These are phyloP conservation scores for Tetrapisispora fleetii DNA, from an alignment of 805 yeast genomes.

Conservation along the genomic window DNA sequence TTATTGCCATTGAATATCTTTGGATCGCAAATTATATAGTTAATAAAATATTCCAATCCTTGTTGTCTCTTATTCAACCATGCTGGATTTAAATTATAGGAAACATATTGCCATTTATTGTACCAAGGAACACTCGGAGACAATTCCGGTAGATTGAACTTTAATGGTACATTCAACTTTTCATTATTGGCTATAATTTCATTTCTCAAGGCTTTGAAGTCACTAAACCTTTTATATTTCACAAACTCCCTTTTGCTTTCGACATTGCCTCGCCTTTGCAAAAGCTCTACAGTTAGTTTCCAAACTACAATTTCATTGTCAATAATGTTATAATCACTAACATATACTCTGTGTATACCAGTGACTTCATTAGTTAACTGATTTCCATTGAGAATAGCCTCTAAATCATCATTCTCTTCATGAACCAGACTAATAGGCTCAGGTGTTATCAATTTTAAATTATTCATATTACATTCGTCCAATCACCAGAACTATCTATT, in stretches of 20 bases:
- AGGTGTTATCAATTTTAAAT: slow-evolving; percentile 12
- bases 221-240: slow-evolving; percentile 54
- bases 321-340: slow-evolving; percentile 23
- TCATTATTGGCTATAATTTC: slow-evolving; percentile 22
- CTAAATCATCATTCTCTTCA: slow-evolving; percentile 9
- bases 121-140: slow-evolving; percentile 43
- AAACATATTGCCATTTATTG: slow-evolving; percentile 21
- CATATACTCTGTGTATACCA: slow-evolving; percentile 9
- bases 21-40: slow-evolving; percentile 20
- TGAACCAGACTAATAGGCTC: slow-evolving; percentile 21
- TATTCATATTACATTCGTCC: neutral
- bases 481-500: too few species aligned
- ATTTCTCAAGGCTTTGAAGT: slow-evolving; percentile 42
- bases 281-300: slow-evolving; percentile 19
- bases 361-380: neutral
- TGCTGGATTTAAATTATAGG: slow-evolving; percentile 28
- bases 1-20: neutral
- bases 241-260: slow-evolving; percentile 23
- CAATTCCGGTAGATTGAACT: slow-evolving; percentile 35
- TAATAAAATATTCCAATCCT: slow-evolving; percentile 52
- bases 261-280: neutral
- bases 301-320: slow-evolving; percentile 23
- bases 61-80: slow-evolving; percentile 48
- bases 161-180: slow-evolving; percentile 5
- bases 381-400: slow-evolving; percentile 1